Evolutionary conservation across 2,329 filamentous ascomycete genomes (phyloP).

Genomic region (Arthrobotrys sphaeroides): DNA sequence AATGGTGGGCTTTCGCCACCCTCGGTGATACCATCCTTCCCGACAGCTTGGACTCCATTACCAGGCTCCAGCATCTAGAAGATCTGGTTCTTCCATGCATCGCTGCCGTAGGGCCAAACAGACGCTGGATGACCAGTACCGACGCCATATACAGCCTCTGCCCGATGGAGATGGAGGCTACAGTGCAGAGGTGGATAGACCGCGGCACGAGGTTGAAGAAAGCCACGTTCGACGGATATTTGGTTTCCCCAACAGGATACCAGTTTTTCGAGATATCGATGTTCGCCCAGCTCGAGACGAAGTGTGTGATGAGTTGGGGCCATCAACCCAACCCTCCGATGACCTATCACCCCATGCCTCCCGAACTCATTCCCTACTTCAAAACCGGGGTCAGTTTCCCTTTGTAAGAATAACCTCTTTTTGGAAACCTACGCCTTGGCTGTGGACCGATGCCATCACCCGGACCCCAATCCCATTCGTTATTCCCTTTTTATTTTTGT

Average conservation of each 20-base stretch:
- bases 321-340: background rate
- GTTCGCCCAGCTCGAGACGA: background rate
- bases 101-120: background rate
- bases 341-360: background rate
- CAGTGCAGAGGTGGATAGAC: background rate
- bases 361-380: background rate
- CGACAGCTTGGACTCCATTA: background rate
- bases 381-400: background rate
- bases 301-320: background rate
- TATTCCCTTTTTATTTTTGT: background rate
- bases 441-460: background rate
- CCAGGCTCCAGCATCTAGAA: background rate
- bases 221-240: background rate
- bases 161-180: background rate
- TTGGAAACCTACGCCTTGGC: slow-evolving; percentile 4
- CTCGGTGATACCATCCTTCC: background rate
- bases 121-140: background rate
- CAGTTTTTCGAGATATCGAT: background rate
- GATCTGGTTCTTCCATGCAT: background rate
- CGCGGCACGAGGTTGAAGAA: background rate
- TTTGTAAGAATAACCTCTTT: slow-evolving; percentile 11
- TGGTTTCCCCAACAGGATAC: background rate
- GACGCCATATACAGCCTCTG: background rate
- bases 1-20: background rate
- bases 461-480: background rate